phyloP scores from a whole-genome alignment of 345 rosid species.

The Boechera stricta region DNA sequence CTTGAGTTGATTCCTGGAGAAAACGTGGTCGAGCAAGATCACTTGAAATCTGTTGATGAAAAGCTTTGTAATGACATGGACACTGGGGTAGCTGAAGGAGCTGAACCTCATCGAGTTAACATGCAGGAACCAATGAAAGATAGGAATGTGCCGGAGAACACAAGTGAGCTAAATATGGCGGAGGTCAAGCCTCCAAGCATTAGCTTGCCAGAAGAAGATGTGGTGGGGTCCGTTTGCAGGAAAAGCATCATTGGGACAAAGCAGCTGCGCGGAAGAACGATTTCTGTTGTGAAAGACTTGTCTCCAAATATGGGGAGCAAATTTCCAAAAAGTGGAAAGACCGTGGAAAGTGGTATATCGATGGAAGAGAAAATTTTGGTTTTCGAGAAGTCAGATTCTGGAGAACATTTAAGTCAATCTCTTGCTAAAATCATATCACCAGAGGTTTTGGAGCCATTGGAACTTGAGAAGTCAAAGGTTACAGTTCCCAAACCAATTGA shows the following conservation, averaged over 20 bases:
- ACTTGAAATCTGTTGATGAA: slow-evolving; percentile 26
- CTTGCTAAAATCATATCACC: slow-evolving; percentile 25
- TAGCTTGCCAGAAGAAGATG: background rate
- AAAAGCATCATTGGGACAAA: slow-evolving; percentile 33
- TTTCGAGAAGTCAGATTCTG: slow-evolving; percentile 35
- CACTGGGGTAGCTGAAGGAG: background rate
- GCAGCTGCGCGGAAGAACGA: slow-evolving; percentile 57
- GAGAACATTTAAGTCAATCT: slow-evolving; percentile 33
- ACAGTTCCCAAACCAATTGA: slow-evolving; percentile 33
- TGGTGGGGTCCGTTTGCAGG: slow-evolving; percentile 1
- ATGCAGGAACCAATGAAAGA: slow-evolving; percentile 11
- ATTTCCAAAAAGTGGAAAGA: slow-evolving; percentile 40
- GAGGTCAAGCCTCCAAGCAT: background rate
- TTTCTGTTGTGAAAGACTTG: slow-evolving; percentile 58
- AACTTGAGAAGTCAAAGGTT: slow-evolving; percentile 24
- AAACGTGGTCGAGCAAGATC: background rate
- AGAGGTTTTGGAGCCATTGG: slow-evolving; percentile 1
- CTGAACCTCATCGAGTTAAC: slow-evolving; percentile 25
- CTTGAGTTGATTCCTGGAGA: slow-evolving; percentile 18
- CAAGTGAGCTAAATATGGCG: background rate
- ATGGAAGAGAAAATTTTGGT: slow-evolving; percentile 28
- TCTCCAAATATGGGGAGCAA: slow-evolving; percentile 61
- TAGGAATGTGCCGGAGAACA: background rate
- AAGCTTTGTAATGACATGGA: slow-evolving; percentile 9
- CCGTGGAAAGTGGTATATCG: slow-evolving; percentile 18